Evolutionary conservation across 2,329 filamentous ascomycete species (phyloP).

Genomic region (Cylindrodendrum hubeiense): DNA sequence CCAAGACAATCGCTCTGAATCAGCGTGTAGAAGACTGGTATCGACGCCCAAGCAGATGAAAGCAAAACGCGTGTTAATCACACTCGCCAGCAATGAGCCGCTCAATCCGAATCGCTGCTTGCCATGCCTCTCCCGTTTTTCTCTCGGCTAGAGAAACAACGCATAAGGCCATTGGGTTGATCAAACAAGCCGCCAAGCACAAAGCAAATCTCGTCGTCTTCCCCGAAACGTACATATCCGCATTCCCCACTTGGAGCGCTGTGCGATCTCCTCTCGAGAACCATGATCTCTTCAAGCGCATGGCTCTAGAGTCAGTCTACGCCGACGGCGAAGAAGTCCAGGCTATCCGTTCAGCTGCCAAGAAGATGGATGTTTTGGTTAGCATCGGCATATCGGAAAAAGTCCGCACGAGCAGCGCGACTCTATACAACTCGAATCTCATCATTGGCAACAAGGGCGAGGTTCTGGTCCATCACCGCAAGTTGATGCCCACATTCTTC

Average conservation of each 20-base stretch:
- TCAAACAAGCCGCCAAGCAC: slow-evolving; percentile 57
- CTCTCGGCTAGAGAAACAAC: slow-evolving; percentile 60
- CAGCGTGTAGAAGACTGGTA: too few species aligned
- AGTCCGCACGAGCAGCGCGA: slow-evolving; percentile 55
- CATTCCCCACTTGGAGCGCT: slow-evolving; percentile 65
- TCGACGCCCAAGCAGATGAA: too few species aligned
- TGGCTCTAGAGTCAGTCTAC: slow-evolving; percentile 59
- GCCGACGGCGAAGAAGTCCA: slow-evolving; percentile 60
- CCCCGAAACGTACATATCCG: slow-evolving; percentile 65
- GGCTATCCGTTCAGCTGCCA: slow-evolving; percentile 54
- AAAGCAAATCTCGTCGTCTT: slow-evolving; percentile 64
- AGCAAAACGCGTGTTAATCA: too few species aligned
- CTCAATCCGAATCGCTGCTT: slow-evolving; percentile 46
- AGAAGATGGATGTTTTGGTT: slow-evolving; percentile 52
- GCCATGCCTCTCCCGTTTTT: slow-evolving; percentile 59
- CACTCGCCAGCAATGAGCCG: too few species aligned
- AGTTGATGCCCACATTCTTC: slow-evolving; percentile 67
- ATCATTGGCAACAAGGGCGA: slow-evolving; percentile 58
- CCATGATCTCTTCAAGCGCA: slow-evolving; percentile 61
- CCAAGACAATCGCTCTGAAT: too few species aligned
- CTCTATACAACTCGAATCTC: slow-evolving; percentile 65
- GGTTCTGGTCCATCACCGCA: slow-evolving; percentile 64
- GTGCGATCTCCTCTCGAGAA: slow-evolving; percentile 61
- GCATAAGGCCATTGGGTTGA: slow-evolving; percentile 59
- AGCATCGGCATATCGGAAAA: slow-evolving; percentile 65